A percentile compares a stretch with the other conserved stretches of the same genome.
Evolutionary conservation across 208 protist species (phyloP).

Genomic region (Leishmania aethiopica): DNA sequence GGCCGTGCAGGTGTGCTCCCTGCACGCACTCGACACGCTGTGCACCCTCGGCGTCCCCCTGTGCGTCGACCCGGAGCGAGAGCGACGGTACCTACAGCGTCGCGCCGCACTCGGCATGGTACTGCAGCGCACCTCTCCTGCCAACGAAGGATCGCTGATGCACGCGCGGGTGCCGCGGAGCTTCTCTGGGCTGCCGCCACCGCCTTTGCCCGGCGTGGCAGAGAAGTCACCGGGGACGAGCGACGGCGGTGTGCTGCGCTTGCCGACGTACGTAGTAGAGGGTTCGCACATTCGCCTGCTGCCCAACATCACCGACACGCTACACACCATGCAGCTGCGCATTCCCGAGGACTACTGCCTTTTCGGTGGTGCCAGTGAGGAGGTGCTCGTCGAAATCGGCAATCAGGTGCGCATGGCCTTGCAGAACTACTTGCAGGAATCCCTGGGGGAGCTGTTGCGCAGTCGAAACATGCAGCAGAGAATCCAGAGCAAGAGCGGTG

Average conservation of each 20-base stretch:
- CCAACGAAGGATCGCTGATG: background rate
- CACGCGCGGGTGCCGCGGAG: background rate
- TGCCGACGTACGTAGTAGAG: slow-evolving; percentile 76
- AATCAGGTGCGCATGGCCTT: slow-evolving; percentile 64
- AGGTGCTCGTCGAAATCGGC: slow-evolving; percentile 17
- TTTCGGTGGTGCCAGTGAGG: slow-evolving; percentile 32
- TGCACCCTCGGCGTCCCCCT: slow-evolving; percentile 57
- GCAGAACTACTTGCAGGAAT: slow-evolving; percentile 57
- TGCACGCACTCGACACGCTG: slow-evolving; percentile 80
- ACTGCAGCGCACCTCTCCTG: slow-evolving; percentile 19
- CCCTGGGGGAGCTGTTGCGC: background rate
- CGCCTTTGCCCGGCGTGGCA: background rate
- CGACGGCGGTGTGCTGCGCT: slow-evolving; percentile 23
- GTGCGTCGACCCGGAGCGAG: slow-evolving; percentile 40
- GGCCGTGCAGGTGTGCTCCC: slow-evolving; percentile 64
- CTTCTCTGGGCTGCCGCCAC: slow-evolving; percentile 18
- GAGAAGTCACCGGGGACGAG: background rate
- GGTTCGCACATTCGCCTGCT: slow-evolving; percentile 51
- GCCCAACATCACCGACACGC: slow-evolving; percentile 52
- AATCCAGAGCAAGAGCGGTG: background rate
- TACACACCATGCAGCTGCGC: slow-evolving; percentile 48
- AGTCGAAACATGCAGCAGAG: slow-evolving; percentile 1
- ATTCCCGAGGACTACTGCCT: slow-evolving; percentile 73
- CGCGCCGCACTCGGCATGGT: slow-evolving; percentile 41
- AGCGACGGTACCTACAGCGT: slow-evolving; percentile 48